Evolutionary conservation across 2,329 filamentous ascomycete species (phyloP), one percentile per base, ranked within the genome.

Genomic region (Fusarium sulawesiense): DNA sequence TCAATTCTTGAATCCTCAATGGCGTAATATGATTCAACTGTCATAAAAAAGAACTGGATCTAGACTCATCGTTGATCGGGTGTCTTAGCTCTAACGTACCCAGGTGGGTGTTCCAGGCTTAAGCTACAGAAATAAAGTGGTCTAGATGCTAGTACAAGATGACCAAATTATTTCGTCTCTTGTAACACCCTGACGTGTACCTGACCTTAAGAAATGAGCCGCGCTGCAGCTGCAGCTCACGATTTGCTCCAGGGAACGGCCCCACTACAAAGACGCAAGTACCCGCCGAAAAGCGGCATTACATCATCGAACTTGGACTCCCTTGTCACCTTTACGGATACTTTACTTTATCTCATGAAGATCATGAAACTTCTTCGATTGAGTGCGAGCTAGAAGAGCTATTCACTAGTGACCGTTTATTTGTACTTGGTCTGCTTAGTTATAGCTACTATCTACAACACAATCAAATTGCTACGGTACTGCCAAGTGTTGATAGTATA

Each of bases 281-380:
- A 40, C 32, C 54, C 55, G 57, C 55, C 18, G 50, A 30, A 50
- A 56, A 51, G 44, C 62, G 68, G 58, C 62, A 76, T 76, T 76
- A 75, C 74, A 74, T 76, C 74, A 76, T 71, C 44, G 68, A 71
- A 56, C 42, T 51, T 18, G 37, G 27, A 42, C 45, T 67, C 32
- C 56, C 44, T 55, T 37, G 40, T 49, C 53, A 49, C 10, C 13
- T 25, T 34, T 49, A 37, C 34, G 34, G 18, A 37, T 37, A 51
- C 27, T 47, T 44, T 37, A 51, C 27, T 47, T 40, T 37, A 65
- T 54, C 44, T 34, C 23, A 66, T 47, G 63, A 56, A 53, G 55
- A 70, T 69, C 66, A 69, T 50, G 30, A 56, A 55, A 42, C 49
- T 57, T 47, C 40, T 37, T 56, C 51, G 23, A 55, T 66, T 55